Evolutionary conservation across 1,139 yeast species (phyloP), one percentile per base, ranked within the genome.

Genomic region (Zygoascus hellenicus): DNA sequence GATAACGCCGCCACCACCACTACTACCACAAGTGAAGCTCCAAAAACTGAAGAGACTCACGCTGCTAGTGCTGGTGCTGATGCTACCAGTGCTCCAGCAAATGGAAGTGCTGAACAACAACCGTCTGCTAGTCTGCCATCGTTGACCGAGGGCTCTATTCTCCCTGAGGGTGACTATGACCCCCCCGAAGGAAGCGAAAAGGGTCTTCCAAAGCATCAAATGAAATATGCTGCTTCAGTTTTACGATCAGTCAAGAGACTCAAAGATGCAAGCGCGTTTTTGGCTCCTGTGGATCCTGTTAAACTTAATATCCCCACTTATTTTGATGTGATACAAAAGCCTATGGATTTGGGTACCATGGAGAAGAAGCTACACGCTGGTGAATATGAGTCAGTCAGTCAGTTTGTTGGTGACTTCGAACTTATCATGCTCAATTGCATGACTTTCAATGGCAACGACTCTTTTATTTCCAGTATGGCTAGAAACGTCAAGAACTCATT

Each of bases 301-400:
- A 88, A 87, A 62, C 76, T 89, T 54, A 89, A 90, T 60, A 85
- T 94, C 50, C 99, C 98, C 2, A 80, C 86, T 51, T 92, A 92
- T 65, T 87, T 83, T 64, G 88, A 88, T 60, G 81, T 80, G 59
- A 81, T 94, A 58, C 76, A 78, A 53, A 74, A 85, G 56, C 99
- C 99, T 36, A 92, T 94, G 97, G 97, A 90, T 65, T 72, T 92
- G 43, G 77, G 90, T 5, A 89, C 97, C 2, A 86, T 92, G 57
- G 98, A 94, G 65, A 78, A 77, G 57, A 92, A 90, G 65, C 68
- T 90, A 42, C 72, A 64, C 44, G 78, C 67, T 10, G 78, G 80
- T 60, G 92, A 89, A 2, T 92, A 90, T 65, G 82, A 75, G 51
- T 74, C 77, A 5, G 81, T 89, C 9, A 74, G 76, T 50, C 81